Conservation (phyloP, 2,329 filamentous ascomycete genomes). For the Calonectria naviculata region DNA sequence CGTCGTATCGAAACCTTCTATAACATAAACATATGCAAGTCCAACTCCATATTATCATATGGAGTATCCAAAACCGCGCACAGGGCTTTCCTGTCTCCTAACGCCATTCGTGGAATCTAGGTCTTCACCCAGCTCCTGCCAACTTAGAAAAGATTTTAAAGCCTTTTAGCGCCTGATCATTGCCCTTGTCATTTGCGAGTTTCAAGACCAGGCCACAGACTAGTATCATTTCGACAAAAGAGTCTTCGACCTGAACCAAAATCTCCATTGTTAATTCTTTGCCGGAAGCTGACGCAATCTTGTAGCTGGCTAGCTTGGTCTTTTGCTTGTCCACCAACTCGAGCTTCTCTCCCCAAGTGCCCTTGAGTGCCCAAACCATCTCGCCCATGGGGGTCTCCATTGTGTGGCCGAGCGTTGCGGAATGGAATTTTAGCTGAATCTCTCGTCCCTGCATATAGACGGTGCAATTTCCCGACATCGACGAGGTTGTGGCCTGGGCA, state of each 20-base stretch:
- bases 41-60: no score
- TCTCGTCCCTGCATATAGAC: not conserved
- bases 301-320: not conserved
- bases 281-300: not conserved
- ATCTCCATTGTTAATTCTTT: not conserved
- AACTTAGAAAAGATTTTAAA: not conserved
- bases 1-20: no score
- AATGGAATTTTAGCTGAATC: not conserved
- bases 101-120: not conserved
- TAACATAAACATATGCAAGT: no score
- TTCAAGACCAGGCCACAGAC: not conserved
- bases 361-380: not conserved
- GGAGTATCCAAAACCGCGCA: no score
- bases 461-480: not conserved
- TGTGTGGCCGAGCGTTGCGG: not conserved
- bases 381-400: not conserved
- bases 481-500: not conserved
- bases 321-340: not conserved
- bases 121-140: not conserved
- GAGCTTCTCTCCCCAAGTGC: not conserved
- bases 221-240: not conserved
- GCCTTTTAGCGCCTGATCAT: not conserved
- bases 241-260: not conserved
- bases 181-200: not conserved
- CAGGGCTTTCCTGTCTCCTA: no score